Evolutionary conservation across 1,284 basidiomycete species (phyloP).

Genomic region (Ceratobasidium papillatum): DNA sequence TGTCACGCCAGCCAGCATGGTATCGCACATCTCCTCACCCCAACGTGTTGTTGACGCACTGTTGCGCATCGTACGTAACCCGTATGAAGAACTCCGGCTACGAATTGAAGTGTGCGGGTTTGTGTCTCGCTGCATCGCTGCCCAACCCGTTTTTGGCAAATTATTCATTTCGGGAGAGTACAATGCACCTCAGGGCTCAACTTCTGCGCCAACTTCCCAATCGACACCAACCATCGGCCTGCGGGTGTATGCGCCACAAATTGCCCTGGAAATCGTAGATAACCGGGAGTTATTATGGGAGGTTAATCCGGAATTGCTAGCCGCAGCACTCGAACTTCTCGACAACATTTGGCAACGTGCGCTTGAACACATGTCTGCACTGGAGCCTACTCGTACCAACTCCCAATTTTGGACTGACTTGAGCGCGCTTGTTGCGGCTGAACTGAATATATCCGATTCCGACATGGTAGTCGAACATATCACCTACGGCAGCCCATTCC

Average conservation of each 20-base stretch:
- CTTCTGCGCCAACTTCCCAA: constrained; percentile 40
- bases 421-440: constrained; percentile 66
- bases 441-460: constrained; percentile 68
- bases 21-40: constrained; percentile 75
- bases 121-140: constrained; percentile 81
- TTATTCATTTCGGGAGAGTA: constrained; percentile 81
- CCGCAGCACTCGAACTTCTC: constrained; percentile 80
- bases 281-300: constrained; percentile 80
- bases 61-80: constrained; percentile 72
- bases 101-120: constrained; percentile 85
- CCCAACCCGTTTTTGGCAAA: constrained; percentile 86
- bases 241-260: constrained; percentile 44
- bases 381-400: constrained; percentile 66
- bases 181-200: constrained; percentile 47
- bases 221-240: constrained; percentile 16
- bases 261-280: constrained; percentile 69
- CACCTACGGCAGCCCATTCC: constrained; percentile 60
- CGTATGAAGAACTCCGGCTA: constrained; percentile 70
- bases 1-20: constrained; percentile 69
- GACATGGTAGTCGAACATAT: constrained; percentile 65
- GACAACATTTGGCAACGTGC: constrained; percentile 85
- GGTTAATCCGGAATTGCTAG: constrained; percentile 76
- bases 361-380: constrained; percentile 71
- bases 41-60: constrained; percentile 69
- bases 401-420: constrained; percentile 71